Evolutionary conservation across 305 asterid species (phyloP), one percentile per base, ranked within the genome.

Genomic region (Galium porrigens): DNA sequence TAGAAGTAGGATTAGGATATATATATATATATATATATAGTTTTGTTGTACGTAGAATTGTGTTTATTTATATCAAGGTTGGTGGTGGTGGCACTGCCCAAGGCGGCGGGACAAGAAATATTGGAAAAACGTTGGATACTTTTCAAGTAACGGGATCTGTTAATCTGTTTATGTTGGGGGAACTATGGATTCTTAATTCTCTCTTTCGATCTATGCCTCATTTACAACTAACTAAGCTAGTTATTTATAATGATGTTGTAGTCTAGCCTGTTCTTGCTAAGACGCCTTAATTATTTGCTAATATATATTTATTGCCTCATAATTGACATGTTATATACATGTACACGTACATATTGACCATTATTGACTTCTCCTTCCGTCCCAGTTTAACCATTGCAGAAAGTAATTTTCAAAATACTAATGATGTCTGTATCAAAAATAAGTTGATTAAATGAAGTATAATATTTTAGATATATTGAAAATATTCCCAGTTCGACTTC

Each of bases 1-100:
- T 60, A 58, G 54, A 78, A 78, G 79, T 1, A 59, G 70, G 69
- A 52, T 52, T 18, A 52, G 20, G 57, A 52, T 52, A 17, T n/a
- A n/a, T n/a, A n/a, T n/a, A n/a, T n/a, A n/a, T n/a, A n/a, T 51
- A 51, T 17, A 51, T 51, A 51, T 52, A 52, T 18, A 18, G 25
- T 18, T 17, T 20, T 18, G 10, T 18, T 52, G 29, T 18, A 52
- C 29, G 57, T 17, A 14, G 52, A 46, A n/a, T 46, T 46, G 7
- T 46, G 10, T 41, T 9, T 41, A n/a, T 48, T 12, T 49, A 49
- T 49, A 49, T n/a, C 14, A 9, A 15, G 20, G 18, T 3, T 46
- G 52, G 52, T 46, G 52, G 46, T 22, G 62, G 65, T 34, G 70
- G 67, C 27, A 17, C 58, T 39, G 49, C 51, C 66, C 73, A 48